Base-by-base conservation (phyloP, 1,284 basidiomycete genomes). In the Chalciporus sp. region DNA sequence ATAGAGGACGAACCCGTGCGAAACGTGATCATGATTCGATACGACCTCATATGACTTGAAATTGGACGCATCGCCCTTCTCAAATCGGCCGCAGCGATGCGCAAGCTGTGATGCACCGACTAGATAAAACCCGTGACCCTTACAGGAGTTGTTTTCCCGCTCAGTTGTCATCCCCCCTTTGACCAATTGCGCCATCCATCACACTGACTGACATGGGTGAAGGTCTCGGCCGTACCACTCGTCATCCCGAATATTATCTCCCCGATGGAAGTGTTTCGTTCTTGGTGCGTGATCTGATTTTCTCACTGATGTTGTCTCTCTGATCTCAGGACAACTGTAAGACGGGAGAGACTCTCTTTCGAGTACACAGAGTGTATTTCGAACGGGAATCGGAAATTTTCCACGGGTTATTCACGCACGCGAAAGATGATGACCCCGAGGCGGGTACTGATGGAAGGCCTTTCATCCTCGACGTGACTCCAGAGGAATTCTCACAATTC, bases 351-450 rank as follows among this genome's bases (percentile, higher is more conserved):
- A 65, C 70, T 0, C 63, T 77, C 3, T 88, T 87, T 62, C 74
- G 79, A 19, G 77, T 87, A 0, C 85, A 88, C 58, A 73, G 75
- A 11, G 81, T 81, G 42, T 89, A 88, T 56, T 86, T 89, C 57
- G 78, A 82, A 46, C 75, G 86, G 0, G 86, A 89, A 54, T 88
- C 84, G 0, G 58, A 67, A 0, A 72, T 68, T 59, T 88, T 87
- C 72, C 71, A 73, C 12, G 65, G 68, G 12, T 68, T 76, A 52
- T 74, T 88, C 7, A 70, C 71, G 14, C 56, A 60, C 5, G 75
- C 81, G 1, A 68, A 31, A 0, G 20, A 20, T 3, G 64, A 63
- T 59, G 61, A 62, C 61, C n/a, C 71, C 62, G 19, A 71, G 63
- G 55, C 82, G 75, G 20, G 73, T 71, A 53, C 75, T 0, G 63